Base-by-base conservation (phyloP, 495 filamentous ascomycete species). In the Annulohypoxylon bovei region DNA sequence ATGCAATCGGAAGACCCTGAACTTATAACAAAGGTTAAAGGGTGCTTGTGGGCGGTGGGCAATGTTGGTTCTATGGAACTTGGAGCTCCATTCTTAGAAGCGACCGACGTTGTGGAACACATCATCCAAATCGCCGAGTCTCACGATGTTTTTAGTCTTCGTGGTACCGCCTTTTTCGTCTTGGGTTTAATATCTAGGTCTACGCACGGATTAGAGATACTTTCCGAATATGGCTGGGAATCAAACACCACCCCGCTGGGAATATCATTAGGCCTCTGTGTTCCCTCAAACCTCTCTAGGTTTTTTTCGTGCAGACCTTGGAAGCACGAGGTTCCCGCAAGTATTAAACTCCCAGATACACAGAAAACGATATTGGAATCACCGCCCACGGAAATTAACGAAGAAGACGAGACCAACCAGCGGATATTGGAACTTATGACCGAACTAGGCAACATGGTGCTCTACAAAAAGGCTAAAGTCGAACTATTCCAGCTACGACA, bases 21-120 rank as follows among this genome's bases (percentile, higher is more conserved):
- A 79, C 88, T 89, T 54, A 89, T 98, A 23, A 86, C 95, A 63
- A 98, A 97, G 76, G 92, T 98, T 57, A 99, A 98, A 76, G 95
- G 96, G 27, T 97, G 93, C 75, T 85, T 99, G 18, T 99, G 95
- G 95, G 95, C 95, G 0, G 93, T 99, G 7, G 95, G 96, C 25
- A 99, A 99, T 74, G 93, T 99, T 49, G 95, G 95, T 0, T 97
- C 93, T 2, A 99, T 99, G 96, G 94, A 97, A 71, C 88, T 98
- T 30, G 95, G 96, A 1, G 95, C 94, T 0, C 92, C 93, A 0
- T 99, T 99, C 78, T 84, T 99, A 3, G 93, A 95, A 76, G 90
- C 90, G 58, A 89, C 89, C 44, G 92, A 97, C 63, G 92, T 98
- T 28, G 92, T 98, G 25, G 86, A 89, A 74, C 86, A 88, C 62